Base-by-base conservation (phyloP, 1,139 yeast species). In the Lodderomyces metapsilosis region DNA sequence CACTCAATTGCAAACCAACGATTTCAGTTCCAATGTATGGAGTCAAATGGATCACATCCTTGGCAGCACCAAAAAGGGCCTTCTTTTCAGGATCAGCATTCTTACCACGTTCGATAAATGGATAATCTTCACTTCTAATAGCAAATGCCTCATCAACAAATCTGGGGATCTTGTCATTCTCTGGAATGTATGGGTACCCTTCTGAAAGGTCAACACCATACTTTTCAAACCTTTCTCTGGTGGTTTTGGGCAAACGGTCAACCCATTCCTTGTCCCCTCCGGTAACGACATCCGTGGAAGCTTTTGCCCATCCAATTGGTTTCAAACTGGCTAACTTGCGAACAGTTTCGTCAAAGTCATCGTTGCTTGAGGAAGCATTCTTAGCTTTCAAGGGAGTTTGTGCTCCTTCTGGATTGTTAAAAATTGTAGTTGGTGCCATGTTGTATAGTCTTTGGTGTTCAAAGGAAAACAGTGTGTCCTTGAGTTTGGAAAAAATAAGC, bases 1-100 rank as follows among this genome's bases (percentile, higher is more conserved):
- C 78, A 13, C 60, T 57, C 42, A 78, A 59, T 55, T 78, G 82
- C 41, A 78, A 56, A 2, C 81, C 82, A 39, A 74, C 71, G 52
- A 79, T 66, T 52, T 77, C 82, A n/a, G 81, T 76, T 44, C 83
- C 83, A 45, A 76, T 59, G 45, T 72, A 68, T 44, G 69, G 71
- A 37, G 80, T 73, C 48, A 75, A 61, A 44, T 76, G 48, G 33
- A 51, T 65, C 15, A 76, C 79, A 51, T 74, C 74, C 43, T 58
- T 66, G 16, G 78, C 81, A 41, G 79, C 80, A n/a, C 73, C 69
- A 36, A 76, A 64, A 36, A 76, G 55, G 5, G 78, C 75, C 54
- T 71, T 74, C 64, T 76, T 76, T 46, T 74, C 79, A 5, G 76
- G 76, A 49, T 76, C 80, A 25, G 80, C 81, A 47, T 64, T 63